These are phyloP conservation scores for Russula brevipes DNA, from an alignment of 768 basidiomycete genomes.

Conservation along the genomic window DNA sequence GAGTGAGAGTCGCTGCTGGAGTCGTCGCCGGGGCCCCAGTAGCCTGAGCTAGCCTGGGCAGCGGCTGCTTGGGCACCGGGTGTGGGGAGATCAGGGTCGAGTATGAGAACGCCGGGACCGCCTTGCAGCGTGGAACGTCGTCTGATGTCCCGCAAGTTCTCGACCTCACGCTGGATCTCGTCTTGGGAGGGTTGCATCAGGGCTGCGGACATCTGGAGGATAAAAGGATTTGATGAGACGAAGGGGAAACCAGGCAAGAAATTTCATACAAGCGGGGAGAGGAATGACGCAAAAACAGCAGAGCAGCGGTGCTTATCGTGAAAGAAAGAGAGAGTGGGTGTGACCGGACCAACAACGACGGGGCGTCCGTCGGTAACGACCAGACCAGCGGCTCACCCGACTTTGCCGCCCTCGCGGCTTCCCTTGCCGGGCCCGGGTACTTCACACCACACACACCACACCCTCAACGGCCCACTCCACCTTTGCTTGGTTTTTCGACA, in stretches of 20 bases:
- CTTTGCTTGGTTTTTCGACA: too few species aligned
- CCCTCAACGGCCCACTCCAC: background rate
- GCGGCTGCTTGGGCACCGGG: slow-evolving; percentile 52
- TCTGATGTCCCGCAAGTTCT: slow-evolving; percentile 76
- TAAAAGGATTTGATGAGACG: background rate
- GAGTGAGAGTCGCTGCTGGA: slow-evolving; percentile 38
- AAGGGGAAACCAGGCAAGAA: too few species aligned
- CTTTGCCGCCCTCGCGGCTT: background rate
- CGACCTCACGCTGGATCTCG: slow-evolving; percentile 84
- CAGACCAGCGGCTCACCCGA: slow-evolving; percentile 6
- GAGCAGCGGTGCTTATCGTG: background rate
- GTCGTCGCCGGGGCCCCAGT: slow-evolving; percentile 37
- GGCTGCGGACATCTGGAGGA: slow-evolving; percentile 13
- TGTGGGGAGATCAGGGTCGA: slow-evolving; percentile 90
- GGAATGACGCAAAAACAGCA: background rate
- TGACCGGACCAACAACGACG: background rate
- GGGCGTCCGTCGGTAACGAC: slow-evolving; percentile 21
- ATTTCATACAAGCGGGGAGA: background rate
- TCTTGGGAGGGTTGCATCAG: slow-evolving; percentile 69
- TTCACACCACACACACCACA: background rate
- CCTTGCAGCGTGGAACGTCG: slow-evolving; percentile 72
- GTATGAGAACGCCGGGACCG: slow-evolving; percentile 72
- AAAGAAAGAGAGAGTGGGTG: background rate
- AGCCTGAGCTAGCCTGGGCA: slow-evolving; percentile 27
- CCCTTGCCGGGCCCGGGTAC: background rate